Evolutionary conservation across 345 rosid genomes (phyloP).

Genomic region (Corymbia maculata): DNA sequence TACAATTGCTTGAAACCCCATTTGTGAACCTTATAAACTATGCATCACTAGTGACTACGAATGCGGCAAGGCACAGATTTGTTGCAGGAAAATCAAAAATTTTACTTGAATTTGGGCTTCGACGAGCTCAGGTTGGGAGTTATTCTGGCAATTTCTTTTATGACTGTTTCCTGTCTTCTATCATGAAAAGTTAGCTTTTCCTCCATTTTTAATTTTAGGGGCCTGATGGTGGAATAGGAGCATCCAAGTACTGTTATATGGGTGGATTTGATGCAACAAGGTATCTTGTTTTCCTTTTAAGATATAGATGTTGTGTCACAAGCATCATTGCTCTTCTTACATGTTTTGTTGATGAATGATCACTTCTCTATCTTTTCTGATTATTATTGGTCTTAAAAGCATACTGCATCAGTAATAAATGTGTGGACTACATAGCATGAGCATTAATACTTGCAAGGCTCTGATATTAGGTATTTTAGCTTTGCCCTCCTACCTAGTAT

Average conservation of each 20-base stretch:
- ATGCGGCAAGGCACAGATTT: conserved; percentile 94
- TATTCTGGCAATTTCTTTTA: background rate
- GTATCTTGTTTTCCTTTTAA: conserved; percentile 13
- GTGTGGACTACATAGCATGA: background rate
- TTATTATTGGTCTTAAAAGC: background rate
- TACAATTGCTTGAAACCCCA: conserved; percentile 94
- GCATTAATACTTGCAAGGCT: background rate
- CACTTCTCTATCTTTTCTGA: background rate
- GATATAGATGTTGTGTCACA: background rate
- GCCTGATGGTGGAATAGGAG: conserved; percentile 91
- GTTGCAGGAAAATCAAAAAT: conserved; percentile 84
- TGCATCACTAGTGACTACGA: conserved; percentile 89
- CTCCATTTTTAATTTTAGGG: conserved; percentile 31
- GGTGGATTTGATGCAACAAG: conserved; percentile 99
- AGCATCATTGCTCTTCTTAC: background rate
- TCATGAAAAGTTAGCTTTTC: background rate
- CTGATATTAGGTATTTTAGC: background rate
- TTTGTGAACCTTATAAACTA: conserved; percentile 75
- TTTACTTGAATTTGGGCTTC: conserved; percentile 87
- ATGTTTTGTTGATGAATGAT: background rate
- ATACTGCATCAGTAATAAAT: background rate
- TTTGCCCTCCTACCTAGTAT: background rate
- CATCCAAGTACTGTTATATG: conserved; percentile 84
- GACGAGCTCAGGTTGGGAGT: conserved; percentile 84
- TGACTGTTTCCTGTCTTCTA: background rate